These are phyloP conservation scores for Penicillium cosmopolitanum DNA, from an alignment of 495 filamentous ascomycete genomes.

Conservation along the genomic window DNA sequence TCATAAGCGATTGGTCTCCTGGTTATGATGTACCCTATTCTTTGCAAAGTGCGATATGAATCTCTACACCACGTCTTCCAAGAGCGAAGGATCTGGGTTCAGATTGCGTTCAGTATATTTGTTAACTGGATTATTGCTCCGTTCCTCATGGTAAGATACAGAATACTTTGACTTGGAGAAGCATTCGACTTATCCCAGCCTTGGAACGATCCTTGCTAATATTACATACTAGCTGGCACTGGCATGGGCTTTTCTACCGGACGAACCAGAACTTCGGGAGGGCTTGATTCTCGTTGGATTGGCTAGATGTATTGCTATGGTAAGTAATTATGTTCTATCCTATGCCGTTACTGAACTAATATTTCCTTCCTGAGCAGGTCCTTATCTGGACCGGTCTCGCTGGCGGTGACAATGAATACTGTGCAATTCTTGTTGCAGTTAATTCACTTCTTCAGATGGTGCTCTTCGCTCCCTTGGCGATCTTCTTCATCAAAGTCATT, in stretches of 20 bases:
- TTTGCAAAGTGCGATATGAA: conserved; percentile 89
- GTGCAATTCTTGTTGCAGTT: conserved; percentile 86
- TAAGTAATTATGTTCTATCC: conserved; percentile 23
- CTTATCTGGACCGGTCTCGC: conserved; percentile 81
- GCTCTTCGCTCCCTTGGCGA: conserved; percentile 76
- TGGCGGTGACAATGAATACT: conserved; percentile 80
- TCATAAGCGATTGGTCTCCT: conserved; percentile 73
- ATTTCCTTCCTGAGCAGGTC: conserved; percentile 46
- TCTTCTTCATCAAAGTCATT: conserved; percentile 79
- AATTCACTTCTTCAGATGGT: conserved; percentile 89
- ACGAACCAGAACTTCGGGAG: conserved; percentile 67
- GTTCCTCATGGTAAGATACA: conserved; percentile 72
- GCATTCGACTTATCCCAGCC: no score
- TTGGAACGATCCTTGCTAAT: background rate
- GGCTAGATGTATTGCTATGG: conserved; percentile 83
- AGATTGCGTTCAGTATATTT: conserved; percentile 76
- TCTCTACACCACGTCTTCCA: conserved; percentile 70
- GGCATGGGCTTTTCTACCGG: conserved; percentile 81
- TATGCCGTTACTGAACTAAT: background rate
- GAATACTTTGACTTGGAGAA: background rate
- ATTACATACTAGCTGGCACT: conserved; percentile 53
- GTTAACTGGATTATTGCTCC: conserved; percentile 93
- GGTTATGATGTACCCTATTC: conserved; percentile 94
- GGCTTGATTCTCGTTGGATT: conserved; percentile 79
- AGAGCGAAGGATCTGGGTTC: conserved; percentile 69